Conservation (phyloP, 129 eudicot genomes). For the Pseudognaphalium luteoalbum region DNA sequence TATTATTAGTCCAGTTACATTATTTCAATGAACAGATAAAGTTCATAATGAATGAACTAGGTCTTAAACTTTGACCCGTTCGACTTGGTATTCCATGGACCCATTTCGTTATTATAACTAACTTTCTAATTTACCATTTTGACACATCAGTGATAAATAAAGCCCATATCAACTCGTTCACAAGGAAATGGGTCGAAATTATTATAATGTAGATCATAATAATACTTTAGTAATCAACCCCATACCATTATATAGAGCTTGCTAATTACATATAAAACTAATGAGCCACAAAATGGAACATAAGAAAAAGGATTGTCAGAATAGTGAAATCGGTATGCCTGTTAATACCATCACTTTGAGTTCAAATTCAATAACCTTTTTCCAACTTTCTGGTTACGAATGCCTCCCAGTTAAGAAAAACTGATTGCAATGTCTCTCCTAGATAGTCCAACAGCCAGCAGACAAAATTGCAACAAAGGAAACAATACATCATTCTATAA, state of each 20-base stretch:
- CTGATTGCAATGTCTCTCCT: constrained; percentile 35
- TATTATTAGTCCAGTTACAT: too few relatives aligned
- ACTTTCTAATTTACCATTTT: too few relatives aligned
- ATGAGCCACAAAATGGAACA: not conserved
- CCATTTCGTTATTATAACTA: too few relatives aligned
- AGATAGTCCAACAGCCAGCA: constrained; percentile 34
- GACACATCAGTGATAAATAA: too few relatives aligned
- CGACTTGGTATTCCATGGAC: not conserved
- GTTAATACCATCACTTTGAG: constrained; percentile 15
- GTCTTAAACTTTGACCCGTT: not conserved
- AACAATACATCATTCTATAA: constrained; percentile 31
- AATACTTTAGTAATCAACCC: not conserved
- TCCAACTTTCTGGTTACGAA: constrained; percentile 35
- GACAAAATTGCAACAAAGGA: constrained; percentile 22
- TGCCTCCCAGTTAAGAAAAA: constrained; percentile 32
- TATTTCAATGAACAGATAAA: not conserved
- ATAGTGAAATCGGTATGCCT: constrained; percentile 1
- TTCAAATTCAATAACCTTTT: constrained; percentile 5
- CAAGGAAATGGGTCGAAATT: too few relatives aligned
- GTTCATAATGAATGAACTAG: not conserved
- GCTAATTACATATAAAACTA: not conserved
- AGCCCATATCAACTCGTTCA: not conserved
- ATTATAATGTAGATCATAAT: too few relatives aligned
- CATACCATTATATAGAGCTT: constrained; percentile 3
- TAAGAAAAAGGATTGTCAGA: not conserved